Evolutionary conservation across 2,329 filamentous ascomycete genomes (phyloP).

Genomic region (Aureobasidium namibiae): DNA sequence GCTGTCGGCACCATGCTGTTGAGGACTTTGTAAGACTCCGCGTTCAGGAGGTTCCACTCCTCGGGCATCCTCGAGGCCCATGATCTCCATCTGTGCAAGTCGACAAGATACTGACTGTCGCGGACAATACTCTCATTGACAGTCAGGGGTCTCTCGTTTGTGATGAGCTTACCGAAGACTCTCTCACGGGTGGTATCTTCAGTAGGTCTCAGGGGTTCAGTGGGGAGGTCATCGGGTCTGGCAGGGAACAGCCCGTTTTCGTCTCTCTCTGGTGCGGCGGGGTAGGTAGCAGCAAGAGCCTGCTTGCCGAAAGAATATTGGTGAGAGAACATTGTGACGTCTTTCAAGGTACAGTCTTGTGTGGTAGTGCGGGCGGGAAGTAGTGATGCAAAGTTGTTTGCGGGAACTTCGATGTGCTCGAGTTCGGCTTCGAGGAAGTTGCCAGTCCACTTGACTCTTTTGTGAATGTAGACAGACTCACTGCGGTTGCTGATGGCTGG

Average conservation of each 20-base stretch:
- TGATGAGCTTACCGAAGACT: background rate
- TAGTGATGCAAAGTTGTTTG: background rate
- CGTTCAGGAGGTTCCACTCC: background rate
- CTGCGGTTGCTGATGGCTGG: background rate
- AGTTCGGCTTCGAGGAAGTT: background rate
- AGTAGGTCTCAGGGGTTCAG: background rate
- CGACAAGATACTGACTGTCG: background rate
- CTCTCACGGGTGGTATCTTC: background rate
- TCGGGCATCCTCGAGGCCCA: background rate
- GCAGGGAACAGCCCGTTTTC: background rate
- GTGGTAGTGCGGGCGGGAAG: too few species aligned
- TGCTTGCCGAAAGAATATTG: background rate
- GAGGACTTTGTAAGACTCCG: background rate
- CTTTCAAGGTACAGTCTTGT: background rate
- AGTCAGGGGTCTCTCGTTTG: background rate
- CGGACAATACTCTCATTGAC: background rate
- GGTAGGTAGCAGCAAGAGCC: background rate
- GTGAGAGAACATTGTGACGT: background rate
- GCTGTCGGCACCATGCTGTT: background rate
- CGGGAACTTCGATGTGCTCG: background rate
- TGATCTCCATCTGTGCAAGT: background rate
- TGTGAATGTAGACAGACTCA: background rate
- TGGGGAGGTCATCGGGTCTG: background rate
- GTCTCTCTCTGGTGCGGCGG: background rate
- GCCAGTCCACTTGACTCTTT: background rate